These are phyloP conservation scores for Dictyostelium brefeldianum DNA, from an alignment of 78 protist species.

Conservation along the genomic window DNA sequence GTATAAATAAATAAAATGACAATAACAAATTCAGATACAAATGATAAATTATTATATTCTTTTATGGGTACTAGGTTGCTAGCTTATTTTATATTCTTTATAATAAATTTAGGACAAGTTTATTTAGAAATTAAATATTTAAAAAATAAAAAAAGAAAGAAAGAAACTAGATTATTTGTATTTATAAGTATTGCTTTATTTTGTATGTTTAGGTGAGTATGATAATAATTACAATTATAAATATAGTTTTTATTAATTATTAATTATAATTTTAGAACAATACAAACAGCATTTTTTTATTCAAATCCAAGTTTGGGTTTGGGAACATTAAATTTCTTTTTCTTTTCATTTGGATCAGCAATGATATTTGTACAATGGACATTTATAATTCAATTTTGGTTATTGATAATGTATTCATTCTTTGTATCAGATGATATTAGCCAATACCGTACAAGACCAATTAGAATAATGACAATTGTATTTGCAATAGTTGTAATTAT, in stretches of 20 bases:
- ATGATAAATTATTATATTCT: no score
- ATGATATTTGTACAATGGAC: not conserved
- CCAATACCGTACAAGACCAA: not conserved
- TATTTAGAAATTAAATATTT: not conserved
- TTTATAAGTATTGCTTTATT: not conserved
- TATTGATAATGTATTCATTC: not conserved
- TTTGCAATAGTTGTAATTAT: not conserved
- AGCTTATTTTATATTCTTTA: not conserved
- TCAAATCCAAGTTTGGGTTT: not conserved
- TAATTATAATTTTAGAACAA: not conserved
- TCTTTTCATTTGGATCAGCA: not conserved
- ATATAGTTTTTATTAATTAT: not conserved
- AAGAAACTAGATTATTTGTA: not conserved
- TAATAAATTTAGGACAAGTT: not conserved
- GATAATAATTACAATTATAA: not conserved
- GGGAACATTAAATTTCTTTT: not conserved
- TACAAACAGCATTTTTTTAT: constrained; percentile 2
- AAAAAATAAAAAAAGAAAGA: not conserved
- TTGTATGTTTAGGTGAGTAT: not conserved
- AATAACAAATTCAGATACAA: no score
- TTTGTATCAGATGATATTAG: not conserved
- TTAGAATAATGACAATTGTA: not conserved
- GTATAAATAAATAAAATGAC: no score
- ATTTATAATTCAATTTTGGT: constrained; percentile 1
- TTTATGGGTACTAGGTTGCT: not conserved